Conservation (phyloP, 2,329 filamentous ascomycete species). For the Rutstroemia sp. region DNA sequence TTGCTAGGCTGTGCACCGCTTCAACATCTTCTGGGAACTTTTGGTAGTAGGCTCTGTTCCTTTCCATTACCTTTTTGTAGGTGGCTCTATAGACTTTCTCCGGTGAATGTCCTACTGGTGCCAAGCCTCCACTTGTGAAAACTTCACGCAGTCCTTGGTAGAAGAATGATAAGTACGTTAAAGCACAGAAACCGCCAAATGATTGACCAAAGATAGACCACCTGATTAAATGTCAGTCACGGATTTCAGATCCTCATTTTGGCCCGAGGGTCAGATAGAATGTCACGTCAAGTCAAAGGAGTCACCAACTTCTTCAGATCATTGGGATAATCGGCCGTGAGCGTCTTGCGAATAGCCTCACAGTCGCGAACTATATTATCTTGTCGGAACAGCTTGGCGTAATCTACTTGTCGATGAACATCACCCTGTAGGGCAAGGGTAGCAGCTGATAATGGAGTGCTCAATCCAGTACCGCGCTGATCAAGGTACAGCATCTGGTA, state of each 20-base stretch:
- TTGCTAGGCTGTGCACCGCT: constrained; percentile 43
- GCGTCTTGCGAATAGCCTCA: constrained; percentile 71
- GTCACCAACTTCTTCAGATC: constrained; percentile 59
- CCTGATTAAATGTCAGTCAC: constrained; percentile 31
- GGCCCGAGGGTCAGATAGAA: neutral
- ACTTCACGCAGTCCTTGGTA: constrained; percentile 73
- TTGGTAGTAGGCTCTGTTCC: constrained; percentile 67
- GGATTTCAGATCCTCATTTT: neutral
- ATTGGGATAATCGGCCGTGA: constrained; percentile 62
- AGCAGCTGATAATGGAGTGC: constrained; percentile 67
- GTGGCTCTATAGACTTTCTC: constrained; percentile 70
- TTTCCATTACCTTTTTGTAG: constrained; percentile 59
- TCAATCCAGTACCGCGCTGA: constrained; percentile 82
- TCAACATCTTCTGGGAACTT: constrained; percentile 79
- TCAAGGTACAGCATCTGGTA: constrained; percentile 87
- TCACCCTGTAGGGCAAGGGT: constrained; percentile 61
- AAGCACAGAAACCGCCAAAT: constrained; percentile 80
- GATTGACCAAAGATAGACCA: constrained; percentile 89
- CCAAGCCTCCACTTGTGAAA: constrained; percentile 78
- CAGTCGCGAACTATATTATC: constrained; percentile 87
- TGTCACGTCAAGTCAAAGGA: neutral
- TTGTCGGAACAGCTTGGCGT: constrained; percentile 78
- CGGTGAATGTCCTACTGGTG: constrained; percentile 62
- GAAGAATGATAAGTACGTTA: constrained; percentile 77
- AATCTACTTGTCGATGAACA: constrained; percentile 62